Conservation (phyloP, 148 eudicot species). For the Agrostemma githago region DNA sequence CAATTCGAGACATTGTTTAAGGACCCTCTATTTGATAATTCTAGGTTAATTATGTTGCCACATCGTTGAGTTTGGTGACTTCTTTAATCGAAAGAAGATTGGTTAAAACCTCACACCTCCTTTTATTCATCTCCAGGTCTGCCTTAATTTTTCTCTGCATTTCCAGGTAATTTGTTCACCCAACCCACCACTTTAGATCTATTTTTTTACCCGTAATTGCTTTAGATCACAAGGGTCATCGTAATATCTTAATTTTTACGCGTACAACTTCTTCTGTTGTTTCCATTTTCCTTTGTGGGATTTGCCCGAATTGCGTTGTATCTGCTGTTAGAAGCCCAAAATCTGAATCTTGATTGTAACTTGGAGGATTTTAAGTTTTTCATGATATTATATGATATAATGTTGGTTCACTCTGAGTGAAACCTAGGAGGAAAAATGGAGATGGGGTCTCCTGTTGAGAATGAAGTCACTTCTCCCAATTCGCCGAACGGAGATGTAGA, state of each 20-base stretch:
- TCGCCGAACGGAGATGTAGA: constrained; percentile 26
- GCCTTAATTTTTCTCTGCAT: not conserved
- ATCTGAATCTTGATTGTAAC: not conserved
- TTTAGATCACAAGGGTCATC: not conserved
- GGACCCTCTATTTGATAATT: no score
- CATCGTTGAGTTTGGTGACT: no score
- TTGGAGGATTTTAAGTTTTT: not conserved
- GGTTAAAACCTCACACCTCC: not conserved
- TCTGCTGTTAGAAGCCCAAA: not conserved
- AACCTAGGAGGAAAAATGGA: constrained; percentile 41
- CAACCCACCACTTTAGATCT: constrained; percentile 1
- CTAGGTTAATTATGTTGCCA: no score
- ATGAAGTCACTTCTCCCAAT: constrained; percentile 26
- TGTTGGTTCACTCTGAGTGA: constrained; percentile 11
- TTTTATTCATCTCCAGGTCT: constrained; percentile 5
- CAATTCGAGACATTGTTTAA: no score
- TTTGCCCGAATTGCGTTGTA: not conserved
- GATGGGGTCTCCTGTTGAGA: constrained; percentile 33
- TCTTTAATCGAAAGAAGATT: no score
- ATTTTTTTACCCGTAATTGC: not conserved
- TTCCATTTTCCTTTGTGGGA: not conserved
- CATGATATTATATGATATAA: not conserved
- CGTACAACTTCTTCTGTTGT: not conserved
- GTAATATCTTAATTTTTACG: not conserved
- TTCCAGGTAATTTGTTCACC: constrained; percentile 13